A percentile compares a stretch with the other conserved stretches of the same genome.
phyloP scores from a whole-genome alignment of 805 yeast species.

The Candida maltosa region DNA sequence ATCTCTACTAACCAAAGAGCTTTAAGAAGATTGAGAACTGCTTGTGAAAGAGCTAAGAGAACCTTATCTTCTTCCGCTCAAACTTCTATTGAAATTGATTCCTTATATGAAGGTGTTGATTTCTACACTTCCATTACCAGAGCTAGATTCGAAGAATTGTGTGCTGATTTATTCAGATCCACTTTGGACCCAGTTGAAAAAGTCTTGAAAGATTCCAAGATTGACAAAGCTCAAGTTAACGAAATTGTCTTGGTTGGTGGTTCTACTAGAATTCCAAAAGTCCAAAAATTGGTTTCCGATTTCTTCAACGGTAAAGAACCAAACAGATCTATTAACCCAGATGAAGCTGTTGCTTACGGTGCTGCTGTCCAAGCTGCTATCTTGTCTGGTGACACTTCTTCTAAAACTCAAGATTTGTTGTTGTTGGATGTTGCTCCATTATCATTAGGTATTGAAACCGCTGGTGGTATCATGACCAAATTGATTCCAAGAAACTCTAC shows the following conservation, averaged over 20 bases:
- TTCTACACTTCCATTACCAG: conserved; percentile 93
- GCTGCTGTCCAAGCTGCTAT: conserved; percentile 99
- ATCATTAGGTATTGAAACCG: conserved; percentile 93
- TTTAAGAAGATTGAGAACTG: conserved; percentile 90
- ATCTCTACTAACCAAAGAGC: conserved; percentile 80
- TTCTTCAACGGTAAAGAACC: conserved; percentile 94
- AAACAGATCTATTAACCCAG: conserved; percentile 97
- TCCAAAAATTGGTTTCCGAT: conserved; percentile 86
- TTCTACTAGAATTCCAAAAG: conserved; percentile 98
- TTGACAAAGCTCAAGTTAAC: conserved; percentile 81
- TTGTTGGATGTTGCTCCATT: conserved; percentile 91
- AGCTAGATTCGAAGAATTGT: conserved; percentile 96
- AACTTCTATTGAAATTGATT: conserved; percentile 93
- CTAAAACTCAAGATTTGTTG: conserved; percentile 48
- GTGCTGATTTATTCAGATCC: conserved; percentile 88
- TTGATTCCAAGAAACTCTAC: conserved; percentile 93
- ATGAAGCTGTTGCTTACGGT: conserved; percentile 99
- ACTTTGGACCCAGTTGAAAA: conserved; percentile 95
- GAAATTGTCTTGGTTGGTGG: conserved; percentile 98
- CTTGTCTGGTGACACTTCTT: conserved; percentile 74
- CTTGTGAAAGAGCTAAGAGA: conserved; percentile 98
- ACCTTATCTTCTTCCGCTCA: conserved; percentile 93
- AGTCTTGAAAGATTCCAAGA: conserved; percentile 90
- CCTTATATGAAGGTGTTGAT: conserved; percentile 91
- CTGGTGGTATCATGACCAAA: conserved; percentile 97